Base-by-base conservation (phyloP, 2,329 filamentous ascomycete genomes). In the Trichoderma sp. region DNA sequence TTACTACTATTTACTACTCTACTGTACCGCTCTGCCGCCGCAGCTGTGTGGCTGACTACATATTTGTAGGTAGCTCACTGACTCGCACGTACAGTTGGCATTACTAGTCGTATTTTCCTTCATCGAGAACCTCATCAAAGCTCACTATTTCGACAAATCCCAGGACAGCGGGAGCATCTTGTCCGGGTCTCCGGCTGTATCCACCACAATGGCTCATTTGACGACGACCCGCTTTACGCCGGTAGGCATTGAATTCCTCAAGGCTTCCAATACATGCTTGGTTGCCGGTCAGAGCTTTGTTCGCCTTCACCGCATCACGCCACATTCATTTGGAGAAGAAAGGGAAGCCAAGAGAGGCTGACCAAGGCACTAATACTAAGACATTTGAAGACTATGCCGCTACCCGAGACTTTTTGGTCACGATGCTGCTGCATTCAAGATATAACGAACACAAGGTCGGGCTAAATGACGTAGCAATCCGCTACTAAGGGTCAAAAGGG, bases 161-260 rank as follows among this genome's bases (percentile, higher is more conserved):
- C 26, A 37, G n/a, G 32, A 24, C 28, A 1, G 24, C 34, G 66
- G 66, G 66, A 68, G 58, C 58, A 65, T 55, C 67, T 59, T 34
- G 66, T 65, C 52, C 59, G 52, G 37, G 24, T 46, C 28, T 39
- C 24, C 59, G 59, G 30, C 24, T 43, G 59, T 61, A 61, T 59
- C 59, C 54, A 69, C 59, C 54, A 69, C 66, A 43, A 28, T n/a
- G 21, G 37, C 32, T 59, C 59, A 68, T 68, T 68, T 37, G 66
- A 46, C 49, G 60, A 51, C 56, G 56, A 59, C 54, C 66, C 56
- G 66, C 58, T 55, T 49, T 55, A 32, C 60, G 24, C 43, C 58
- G 21, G 58, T 21, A 54, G 16, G 24, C 32, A 49, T 24, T n/a
- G 37, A 28, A 16, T 43, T 49, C 32, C 39, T 60, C n/a, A 37